Base-by-base conservation (phyloP, 768 basidiomycete species). In the Cystobasidium onofrii region DNA sequence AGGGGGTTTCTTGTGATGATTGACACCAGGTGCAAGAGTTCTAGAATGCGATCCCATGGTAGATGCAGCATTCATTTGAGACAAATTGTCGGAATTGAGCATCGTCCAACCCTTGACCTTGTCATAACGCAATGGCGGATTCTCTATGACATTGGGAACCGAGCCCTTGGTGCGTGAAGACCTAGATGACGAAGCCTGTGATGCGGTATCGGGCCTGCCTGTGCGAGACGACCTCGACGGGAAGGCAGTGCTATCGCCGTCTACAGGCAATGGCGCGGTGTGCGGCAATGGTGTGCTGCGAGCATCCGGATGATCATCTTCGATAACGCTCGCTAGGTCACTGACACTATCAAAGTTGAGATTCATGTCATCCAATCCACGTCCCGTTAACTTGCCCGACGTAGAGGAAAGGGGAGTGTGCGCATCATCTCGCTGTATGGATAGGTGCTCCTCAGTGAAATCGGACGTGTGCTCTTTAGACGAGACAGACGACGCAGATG, bases 21-120 rank as follows among this genome's bases (percentile, higher is more conserved):
- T n/a, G n/a, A n/a, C 3, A n/a, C 46, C n/a, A n/a, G 12, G 46
- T 20, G 46, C 18, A 4, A 50, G n/a, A 7, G 46, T 4, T 17
- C 20, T 50, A n/a, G 9, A 20, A 50, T 15, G 3, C 3, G 46
- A 20, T 50, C 46, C 46, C 12, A 20, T 4, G 9, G n/a, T 4
- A 4, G 46, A 3, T 3, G 46, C 46, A 4, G 46, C 10, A 50
- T 50, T 50, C 15, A 50, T n/a, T 20, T 50, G 46, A 20, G 46
- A 50, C 18, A 50, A 50, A n/a, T 50, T 50, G 18, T n/a, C 20
- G 46, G 46, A 50, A n/a, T 50, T 50, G 46, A 50, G 46, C 46
- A 50, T 50, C 36, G 65, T 67, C 65, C 65, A 67, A 17, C 65
- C 65, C 23, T 67, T 67, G 39, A 33, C 65, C 29, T 33, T 41